phyloP scores from a whole-genome alignment of 23 red algal species.

The Gracilaria vermiculophylla region DNA sequence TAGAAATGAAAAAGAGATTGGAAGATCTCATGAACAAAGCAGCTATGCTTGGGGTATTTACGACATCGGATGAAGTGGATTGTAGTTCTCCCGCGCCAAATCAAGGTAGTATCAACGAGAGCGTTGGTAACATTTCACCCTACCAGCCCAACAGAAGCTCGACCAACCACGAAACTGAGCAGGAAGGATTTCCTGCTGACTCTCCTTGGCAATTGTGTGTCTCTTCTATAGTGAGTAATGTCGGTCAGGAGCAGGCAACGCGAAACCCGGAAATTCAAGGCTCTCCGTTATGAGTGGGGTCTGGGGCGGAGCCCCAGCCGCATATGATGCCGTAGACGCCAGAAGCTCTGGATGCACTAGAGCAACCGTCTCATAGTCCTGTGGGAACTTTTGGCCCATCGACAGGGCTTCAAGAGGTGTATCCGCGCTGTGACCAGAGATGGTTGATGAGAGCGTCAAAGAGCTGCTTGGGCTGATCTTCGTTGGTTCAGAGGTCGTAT shows the following conservation, averaged over 20 bases:
- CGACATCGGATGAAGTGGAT: background rate
- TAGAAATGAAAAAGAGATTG: background rate
- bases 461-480: background rate
- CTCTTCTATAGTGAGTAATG: background rate
- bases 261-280: background rate
- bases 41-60: background rate
- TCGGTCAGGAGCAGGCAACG: background rate
- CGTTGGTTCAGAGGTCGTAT: background rate
- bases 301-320: background rate
- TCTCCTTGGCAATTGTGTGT: background rate
- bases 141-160: too few relatives aligned
- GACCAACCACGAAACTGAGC: too few relatives aligned
- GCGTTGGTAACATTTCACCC: too few relatives aligned
- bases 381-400: too few relatives aligned
- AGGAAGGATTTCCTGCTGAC: too few relatives aligned
- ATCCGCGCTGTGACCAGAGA: background rate
- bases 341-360: too few relatives aligned
- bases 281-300: background rate
- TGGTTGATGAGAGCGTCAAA: background rate
- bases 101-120: background rate
- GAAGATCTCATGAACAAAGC: background rate
- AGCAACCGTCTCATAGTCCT: too few relatives aligned
- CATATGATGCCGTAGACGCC: too few relatives aligned
- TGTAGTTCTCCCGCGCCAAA: too few relatives aligned
- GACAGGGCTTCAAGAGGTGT: background rate